Percentiles rank a stretch among this genome's conserved stretches.
Evolutionary conservation across 2,329 filamentous ascomycete genomes (phyloP).

Genomic region (Neopestalotiopsis clavispora): DNA sequence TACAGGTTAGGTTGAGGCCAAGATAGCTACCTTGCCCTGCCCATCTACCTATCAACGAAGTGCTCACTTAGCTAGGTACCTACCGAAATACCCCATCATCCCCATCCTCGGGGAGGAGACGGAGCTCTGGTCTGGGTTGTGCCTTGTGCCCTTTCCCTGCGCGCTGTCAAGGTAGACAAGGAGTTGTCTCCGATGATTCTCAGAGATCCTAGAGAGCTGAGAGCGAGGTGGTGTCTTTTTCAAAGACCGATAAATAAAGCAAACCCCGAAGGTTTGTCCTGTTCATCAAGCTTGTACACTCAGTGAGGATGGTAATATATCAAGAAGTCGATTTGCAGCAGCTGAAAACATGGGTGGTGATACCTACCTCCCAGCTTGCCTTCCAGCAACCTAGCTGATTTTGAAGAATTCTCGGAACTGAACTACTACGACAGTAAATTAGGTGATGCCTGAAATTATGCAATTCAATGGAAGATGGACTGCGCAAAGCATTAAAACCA

Average conservation of each 20-base stretch:
- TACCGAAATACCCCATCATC: not conserved
- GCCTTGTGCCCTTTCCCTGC: not conserved
- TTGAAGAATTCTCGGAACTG: not conserved
- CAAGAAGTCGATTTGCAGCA: slow-evolving; percentile 2
- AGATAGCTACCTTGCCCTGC: not conserved
- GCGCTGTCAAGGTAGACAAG: not conserved
- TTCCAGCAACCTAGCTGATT: not conserved
- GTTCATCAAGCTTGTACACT: not conserved
- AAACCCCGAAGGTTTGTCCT: not conserved
- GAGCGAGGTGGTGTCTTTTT: not conserved
- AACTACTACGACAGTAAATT: not conserved
- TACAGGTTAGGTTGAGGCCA: not conserved
- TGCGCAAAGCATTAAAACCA: too few species aligned
- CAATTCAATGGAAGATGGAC: too few species aligned
- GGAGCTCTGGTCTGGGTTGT: not conserved
- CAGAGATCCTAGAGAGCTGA: not conserved
- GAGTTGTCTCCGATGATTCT: not conserved
- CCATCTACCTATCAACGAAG: not conserved
- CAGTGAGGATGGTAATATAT: not conserved
- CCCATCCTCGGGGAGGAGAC: not conserved
- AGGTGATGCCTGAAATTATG: too few species aligned
- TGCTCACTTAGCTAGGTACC: not conserved
- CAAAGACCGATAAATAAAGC: not conserved
- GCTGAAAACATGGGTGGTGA: not conserved
- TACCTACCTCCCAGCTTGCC: not conserved